phyloP scores from a whole-genome alignment of 164 flowering plant genomes.

The Stephania yunnanensis region DNA sequence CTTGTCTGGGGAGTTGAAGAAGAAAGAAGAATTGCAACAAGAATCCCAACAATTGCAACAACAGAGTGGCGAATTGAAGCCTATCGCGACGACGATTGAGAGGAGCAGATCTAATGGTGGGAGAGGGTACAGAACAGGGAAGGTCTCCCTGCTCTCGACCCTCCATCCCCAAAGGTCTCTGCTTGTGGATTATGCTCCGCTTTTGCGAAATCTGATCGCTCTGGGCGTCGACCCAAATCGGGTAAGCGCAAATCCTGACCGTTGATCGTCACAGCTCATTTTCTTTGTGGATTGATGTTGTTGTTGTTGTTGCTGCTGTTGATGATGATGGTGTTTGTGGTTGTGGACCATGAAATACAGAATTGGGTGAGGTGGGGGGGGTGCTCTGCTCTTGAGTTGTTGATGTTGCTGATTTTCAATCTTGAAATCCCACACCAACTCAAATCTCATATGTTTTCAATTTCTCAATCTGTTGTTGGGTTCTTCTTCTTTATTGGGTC shows the following conservation, averaged over 20 bases:
- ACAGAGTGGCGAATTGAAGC: constrained; percentile 16
- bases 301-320: neutral
- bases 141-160: constrained; percentile 42
- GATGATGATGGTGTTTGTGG: neutral
- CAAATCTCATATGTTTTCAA: neutral
- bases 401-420: neutral
- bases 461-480: neutral
- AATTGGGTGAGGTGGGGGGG: too few species aligned
- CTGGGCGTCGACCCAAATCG: constrained; percentile 6
- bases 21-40: constrained; percentile 18
- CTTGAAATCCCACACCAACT: neutral
- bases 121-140: constrained; percentile 24
- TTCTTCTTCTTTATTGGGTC: neutral
- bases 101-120: constrained; percentile 17
- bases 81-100: constrained; percentile 12
- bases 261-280: too few species aligned
- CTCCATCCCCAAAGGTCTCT: constrained; percentile 65
- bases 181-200: constrained; percentile 44
- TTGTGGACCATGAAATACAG: neutral
- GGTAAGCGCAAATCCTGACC: constrained; percentile 19
- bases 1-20: constrained; percentile 35
- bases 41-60: constrained; percentile 2
- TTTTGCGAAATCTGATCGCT: constrained; percentile 28
- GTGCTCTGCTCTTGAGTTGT: neutral
- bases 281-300: neutral